Base-by-base conservation (phyloP, 2,329 filamentous ascomycete species). In the Polytolypa hystricis region DNA sequence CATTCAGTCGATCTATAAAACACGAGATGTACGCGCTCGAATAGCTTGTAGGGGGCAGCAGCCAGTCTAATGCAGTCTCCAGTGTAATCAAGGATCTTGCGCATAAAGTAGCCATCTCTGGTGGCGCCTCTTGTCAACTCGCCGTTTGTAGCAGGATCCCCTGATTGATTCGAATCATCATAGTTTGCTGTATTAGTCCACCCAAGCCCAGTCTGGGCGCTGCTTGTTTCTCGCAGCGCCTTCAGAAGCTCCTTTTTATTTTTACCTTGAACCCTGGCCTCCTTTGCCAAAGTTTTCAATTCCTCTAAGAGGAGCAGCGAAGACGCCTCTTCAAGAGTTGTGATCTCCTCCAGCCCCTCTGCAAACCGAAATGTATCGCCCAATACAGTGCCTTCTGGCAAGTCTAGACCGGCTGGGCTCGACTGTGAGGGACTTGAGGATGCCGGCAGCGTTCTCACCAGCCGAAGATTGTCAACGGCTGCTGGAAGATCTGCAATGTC, bases 1-100 rank as follows among this genome's bases (percentile, higher is more conserved):
- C 91, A 98, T 55, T 94, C 84, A 0, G 85, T 93, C 7, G 87
- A 95, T 40, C 89, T 74, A 57, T 96, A 96, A 57, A 95, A 98
- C 18, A 98, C 86, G 2, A 98, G 65, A 61, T 96, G 91, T 1
- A 96, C 86, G 17, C 91, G 76, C 57, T 95, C 86, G 50, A 98
- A 98, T 0, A 98, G 71, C 50, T 79, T 84, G 43, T 86, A 73
- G 0, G 79, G 71, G 0, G 73, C 62, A 0, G 79, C 61, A 1
- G 84, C 84, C 9, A 98, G 72, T 25, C 89, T 73, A 42, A 96
- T 79, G 46, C 87, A 94, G 10, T 85, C 77, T 0, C 91, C 91
- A 0, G 83, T 82, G 39, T 79, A 77, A 19, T 71, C 69, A 47
- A 87, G 60, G 28, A 94, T 89, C 57, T 85, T 93, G 33, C 70